phyloP scores from a whole-genome alignment of 2,329 filamentous ascomycete genomes.

The Sodiomyces alkalinus region DNA sequence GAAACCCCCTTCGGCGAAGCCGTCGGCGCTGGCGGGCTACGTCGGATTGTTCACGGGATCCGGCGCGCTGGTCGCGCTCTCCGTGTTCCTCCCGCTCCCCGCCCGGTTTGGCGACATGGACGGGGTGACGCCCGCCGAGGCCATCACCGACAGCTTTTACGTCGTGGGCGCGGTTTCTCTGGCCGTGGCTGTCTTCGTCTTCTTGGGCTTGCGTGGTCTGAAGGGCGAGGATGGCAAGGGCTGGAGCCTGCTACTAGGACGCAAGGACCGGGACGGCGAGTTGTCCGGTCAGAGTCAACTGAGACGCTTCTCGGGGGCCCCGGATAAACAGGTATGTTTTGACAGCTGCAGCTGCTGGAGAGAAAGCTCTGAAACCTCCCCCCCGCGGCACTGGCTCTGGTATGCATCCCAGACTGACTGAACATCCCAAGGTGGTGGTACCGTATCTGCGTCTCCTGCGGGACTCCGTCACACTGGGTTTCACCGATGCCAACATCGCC shows the following conservation, averaged over 20 bases:
- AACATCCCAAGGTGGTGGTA: slow-evolving; percentile 19
- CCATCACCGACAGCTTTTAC: slow-evolving; percentile 77
- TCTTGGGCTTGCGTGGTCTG: slow-evolving; percentile 56
- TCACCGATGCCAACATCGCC: slow-evolving; percentile 62
- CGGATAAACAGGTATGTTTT: slow-evolving; percentile 14
- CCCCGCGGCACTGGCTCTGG: too few relatives aligned
- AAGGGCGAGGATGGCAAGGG: slow-evolving; percentile 67
- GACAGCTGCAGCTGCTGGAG: slow-evolving; percentile 3
- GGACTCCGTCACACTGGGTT: slow-evolving; percentile 52
- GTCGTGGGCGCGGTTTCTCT: slow-evolving; percentile 63
- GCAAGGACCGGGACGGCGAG: slow-evolving; percentile 12
- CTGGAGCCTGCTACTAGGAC: slow-evolving; percentile 41
- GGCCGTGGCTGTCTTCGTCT: slow-evolving; percentile 57
- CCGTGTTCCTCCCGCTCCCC: slow-evolving; percentile 74
- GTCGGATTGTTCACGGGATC: slow-evolving; percentile 89
- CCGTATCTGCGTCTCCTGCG: slow-evolving; percentile 46
- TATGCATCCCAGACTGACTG: slow-evolving; percentile 8
- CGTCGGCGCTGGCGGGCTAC: slow-evolving; percentile 60
- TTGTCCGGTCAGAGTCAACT: slow-evolving; percentile 9
- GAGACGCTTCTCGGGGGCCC: too few relatives aligned
- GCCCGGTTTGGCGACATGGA: slow-evolving; percentile 57
- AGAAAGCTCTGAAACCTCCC: slow-evolving; percentile 3
- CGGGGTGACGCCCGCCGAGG: slow-evolving; percentile 56
- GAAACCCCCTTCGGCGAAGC: slow-evolving; percentile 16
- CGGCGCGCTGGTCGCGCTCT: slow-evolving; percentile 73